Conservation (phyloP, 2,329 filamentous ascomycete species). For the Xylariales sp. region DNA sequence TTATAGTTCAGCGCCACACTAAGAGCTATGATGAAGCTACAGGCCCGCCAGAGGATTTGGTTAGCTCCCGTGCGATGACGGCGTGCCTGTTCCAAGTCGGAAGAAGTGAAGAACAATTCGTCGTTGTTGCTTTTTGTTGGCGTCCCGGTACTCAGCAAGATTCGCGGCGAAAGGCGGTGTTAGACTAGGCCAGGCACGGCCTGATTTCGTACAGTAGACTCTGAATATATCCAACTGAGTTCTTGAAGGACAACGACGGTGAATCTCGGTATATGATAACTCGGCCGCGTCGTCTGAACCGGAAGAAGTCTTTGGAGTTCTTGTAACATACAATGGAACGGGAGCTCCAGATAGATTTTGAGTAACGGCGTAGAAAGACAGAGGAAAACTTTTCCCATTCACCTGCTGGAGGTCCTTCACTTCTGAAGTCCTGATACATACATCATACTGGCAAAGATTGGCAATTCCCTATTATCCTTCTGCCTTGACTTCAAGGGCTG, state of each 20-base stretch:
- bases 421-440: background rate
- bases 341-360: too few species aligned
- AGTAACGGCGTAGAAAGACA: too few species aligned
- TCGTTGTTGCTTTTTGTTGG: conserved; percentile 12
- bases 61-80: conserved; percentile 4
- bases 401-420: too few species aligned
- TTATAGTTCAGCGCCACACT: conserved; percentile 6
- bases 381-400: too few species aligned
- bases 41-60: conserved; percentile 5
- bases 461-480: conserved; percentile 18
- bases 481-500: conserved; percentile 16
- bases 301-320: too few species aligned
- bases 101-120: conserved; percentile 10
- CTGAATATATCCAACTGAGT: too few species aligned
- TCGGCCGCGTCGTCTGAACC: too few species aligned
- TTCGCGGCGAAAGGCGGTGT: conserved; percentile 9
- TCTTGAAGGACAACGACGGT: too few species aligned
- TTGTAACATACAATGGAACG: too few species aligned
- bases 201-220: too few species aligned
- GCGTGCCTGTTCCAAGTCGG: conserved; percentile 8
- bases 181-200: background rate
- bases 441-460: conserved; percentile 14
- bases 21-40: conserved; percentile 5
- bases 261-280: too few species aligned
- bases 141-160: conserved; percentile 11